phyloP scores from a whole-genome alignment of 31 red algal genomes.

The Odonthalia washingtoniensis region DNA sequence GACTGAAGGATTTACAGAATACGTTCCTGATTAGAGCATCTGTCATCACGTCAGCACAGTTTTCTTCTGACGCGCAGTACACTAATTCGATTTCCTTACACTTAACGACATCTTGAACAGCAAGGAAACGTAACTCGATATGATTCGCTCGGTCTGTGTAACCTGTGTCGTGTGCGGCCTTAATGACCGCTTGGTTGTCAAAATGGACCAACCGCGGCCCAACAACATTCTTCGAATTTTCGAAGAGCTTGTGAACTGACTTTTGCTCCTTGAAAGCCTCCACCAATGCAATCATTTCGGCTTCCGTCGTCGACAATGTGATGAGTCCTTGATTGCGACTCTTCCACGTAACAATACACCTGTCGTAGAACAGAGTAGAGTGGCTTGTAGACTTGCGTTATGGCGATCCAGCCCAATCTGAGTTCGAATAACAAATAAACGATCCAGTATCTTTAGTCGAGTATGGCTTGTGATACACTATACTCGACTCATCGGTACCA shows the following conservation, averaged over 20 bases:
- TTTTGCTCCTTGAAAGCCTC: constrained; percentile 43
- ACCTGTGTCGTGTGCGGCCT: not conserved
- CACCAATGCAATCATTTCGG: constrained; percentile 28
- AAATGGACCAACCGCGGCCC: not conserved
- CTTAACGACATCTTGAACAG: constrained; percentile 4
- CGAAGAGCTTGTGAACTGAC: constrained; percentile 18
- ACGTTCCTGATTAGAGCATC: too few species aligned
- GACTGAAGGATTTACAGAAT: too few species aligned
- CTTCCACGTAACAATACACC: constrained; percentile 14
- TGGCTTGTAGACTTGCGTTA: constrained; percentile 31
- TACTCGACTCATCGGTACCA: not conserved
- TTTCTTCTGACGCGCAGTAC: not conserved
- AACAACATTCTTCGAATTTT: not conserved
- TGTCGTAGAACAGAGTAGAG: constrained; percentile 11
- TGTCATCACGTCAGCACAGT: not conserved
- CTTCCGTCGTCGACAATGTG: constrained; percentile 13
- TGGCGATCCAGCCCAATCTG: constrained; percentile 3
- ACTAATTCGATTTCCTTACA: not conserved
- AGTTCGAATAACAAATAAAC: constrained; percentile 2
- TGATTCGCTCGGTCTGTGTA: constrained; percentile 13
- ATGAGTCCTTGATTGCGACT: constrained; percentile 13
- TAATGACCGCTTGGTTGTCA: not conserved
- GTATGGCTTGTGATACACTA: not conserved
- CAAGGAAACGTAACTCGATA: constrained; percentile 15
- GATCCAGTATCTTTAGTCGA: not conserved